Base-by-base conservation (phyloP, 768 basidiomycete genomes). In the Cystoderma amianthinum region DNA sequence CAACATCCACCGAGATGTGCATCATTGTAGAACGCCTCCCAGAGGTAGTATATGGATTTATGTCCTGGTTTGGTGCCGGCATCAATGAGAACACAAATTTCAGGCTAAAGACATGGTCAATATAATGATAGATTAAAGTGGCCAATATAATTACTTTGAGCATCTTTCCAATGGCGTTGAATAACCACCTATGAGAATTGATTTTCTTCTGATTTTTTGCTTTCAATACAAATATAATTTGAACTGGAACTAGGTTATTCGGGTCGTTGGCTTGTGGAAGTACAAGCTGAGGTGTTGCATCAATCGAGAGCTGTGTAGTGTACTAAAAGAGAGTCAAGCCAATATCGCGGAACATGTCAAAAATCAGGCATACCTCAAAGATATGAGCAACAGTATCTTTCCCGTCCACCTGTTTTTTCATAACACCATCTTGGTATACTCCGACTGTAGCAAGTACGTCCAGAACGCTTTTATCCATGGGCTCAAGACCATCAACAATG, bases 21-120 rank as follows among this genome's bases (percentile, higher is more conserved):
- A 52, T 89, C 75, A 49, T 85, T 88, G 58, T 88, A 87, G 60
- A 91, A 89, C 1, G 87, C 90, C 47, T 91, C 88, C 90, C 92
- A 95, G 6, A 95, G 75, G 57, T 95, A 90, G 62, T 87, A 98
- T 54, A 98, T 91, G 2, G 89, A 89, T 61, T 94, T 94, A 61
- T 90, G 90, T 2, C 92, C 94, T 2, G 94, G 94, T 60, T 96
- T 97, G 4, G 94, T 98, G 47, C 94, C 94, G 4, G 92, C 94
- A 58, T 96, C 94, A 47, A 97, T 77, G 22, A 97, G 74, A 46
- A 95, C 85, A 61, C 92, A 94, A 37, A 85, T 80, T 55, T 96
- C 91, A 4, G 94, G 94, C 79, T 95, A 47, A 9, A 42, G 22
- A 28, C 36, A 32, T 18, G 30, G 10, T 10, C 19, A 10, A 30